Conservation (phyloP, 345 rosid species). For the Eucalyptus dawsonii region DNA sequence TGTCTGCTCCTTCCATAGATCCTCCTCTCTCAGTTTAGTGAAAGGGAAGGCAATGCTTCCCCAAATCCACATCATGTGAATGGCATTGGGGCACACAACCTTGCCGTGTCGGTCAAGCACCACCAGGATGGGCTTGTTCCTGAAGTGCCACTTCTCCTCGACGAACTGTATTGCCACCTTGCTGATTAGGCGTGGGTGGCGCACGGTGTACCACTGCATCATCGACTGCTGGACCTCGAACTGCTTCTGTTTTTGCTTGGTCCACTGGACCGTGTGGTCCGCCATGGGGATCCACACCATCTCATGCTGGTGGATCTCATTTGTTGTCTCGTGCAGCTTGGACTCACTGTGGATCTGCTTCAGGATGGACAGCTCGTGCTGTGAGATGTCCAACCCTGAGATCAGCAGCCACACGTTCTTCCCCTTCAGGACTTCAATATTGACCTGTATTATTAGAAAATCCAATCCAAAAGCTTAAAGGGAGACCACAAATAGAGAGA, state of each 20-base stretch:
- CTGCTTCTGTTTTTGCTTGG: slow-evolving; percentile 12
- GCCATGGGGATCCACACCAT: slow-evolving; percentile 76
- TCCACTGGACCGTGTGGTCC: slow-evolving; percentile 25
- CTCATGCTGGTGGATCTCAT: slow-evolving; percentile 74
- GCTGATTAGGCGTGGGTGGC: slow-evolving; percentile 43
- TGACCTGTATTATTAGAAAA: slow-evolving; percentile 19
- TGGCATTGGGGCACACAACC: slow-evolving; percentile 66
- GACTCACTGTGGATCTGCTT: slow-evolving; percentile 74
- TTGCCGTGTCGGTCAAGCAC: slow-evolving; percentile 80
- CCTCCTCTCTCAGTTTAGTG: slow-evolving; percentile 54
- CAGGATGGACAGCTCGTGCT: slow-evolving; percentile 59
- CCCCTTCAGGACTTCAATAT: slow-evolving; percentile 63
- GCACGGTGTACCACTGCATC: slow-evolving; percentile 73
- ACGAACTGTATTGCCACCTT: slow-evolving; percentile 46
- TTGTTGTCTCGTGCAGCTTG: slow-evolving; percentile 29
- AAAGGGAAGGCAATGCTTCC: slow-evolving; percentile 87
- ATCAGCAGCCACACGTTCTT: slow-evolving; percentile 65
- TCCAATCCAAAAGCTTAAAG: neutral
- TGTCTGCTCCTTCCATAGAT: slow-evolving; percentile 61
- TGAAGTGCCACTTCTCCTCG: slow-evolving; percentile 72
- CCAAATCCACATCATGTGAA: slow-evolving; percentile 99
- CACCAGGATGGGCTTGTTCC: slow-evolving; percentile 76
- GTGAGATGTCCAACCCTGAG: slow-evolving; percentile 49
- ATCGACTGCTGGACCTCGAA: slow-evolving; percentile 32
- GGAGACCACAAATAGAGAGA: neutral